Evolutionary conservation across 192 early-diverging fungal genomes (phyloP), one percentile per base, ranked within the genome.

Genomic region (Gamsiella multidivaricata): DNA sequence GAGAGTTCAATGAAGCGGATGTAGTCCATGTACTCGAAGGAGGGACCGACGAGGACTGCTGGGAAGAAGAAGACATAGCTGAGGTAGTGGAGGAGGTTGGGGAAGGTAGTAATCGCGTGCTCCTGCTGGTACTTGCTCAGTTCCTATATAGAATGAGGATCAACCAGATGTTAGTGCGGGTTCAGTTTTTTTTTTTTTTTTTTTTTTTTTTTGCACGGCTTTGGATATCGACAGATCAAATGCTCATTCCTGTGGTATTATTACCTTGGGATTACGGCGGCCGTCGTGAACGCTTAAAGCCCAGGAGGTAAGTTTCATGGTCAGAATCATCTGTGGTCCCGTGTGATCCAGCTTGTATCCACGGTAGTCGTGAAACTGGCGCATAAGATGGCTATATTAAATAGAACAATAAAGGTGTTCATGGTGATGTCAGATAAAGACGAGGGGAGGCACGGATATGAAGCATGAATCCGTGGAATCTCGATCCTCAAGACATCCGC

Each of bases 11-110:
- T 69, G 56, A 86, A 88, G 54, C 80, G 75, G n/a, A 67, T 69
- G 67, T 88, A 88, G 39, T 88, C 87, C 82, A 83, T 82, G 59
- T 82, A 94, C 47, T 95, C 93, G 63, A 94, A 92, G 0, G 93
- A 88, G 2, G 96, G 96, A 18, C 96, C 96, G 7, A 91, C 91
- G 5, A 96, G 75, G 76, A 97, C 91, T 2, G 89, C 87, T 28
- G 88, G 88, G 71, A 96, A 97, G 83, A 97, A 99, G 80, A 93
- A 95, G 45, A 92, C 80, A 81, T 92, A 99, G 33, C 95, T 94
- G 59, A 96, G 80, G 68, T 86, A 97, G 82, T 90, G 91, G 29
- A 94, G 79, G 36, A 96, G 56, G 2, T 82, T 61, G 0, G 97
- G 97, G 68, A 87, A 81, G 15, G 69, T 52, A 3, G 50, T 52